Base-by-base conservation (phyloP, 106 monocot genomes). In the Cymbidium sinense region DNA sequence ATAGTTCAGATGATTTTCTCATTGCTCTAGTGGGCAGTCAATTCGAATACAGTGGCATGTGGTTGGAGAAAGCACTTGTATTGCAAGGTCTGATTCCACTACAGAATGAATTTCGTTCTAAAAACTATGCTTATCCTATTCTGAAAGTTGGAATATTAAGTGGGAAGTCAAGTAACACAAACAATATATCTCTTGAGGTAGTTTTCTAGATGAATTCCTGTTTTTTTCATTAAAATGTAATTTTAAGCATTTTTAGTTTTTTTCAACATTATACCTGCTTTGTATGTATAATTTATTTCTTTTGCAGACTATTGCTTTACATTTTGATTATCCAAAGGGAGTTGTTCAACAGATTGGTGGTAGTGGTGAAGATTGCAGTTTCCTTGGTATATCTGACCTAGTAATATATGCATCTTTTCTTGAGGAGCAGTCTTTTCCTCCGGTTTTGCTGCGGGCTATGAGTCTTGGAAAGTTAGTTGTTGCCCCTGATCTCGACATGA, bases 381-480 rank as follows among this genome's bases (percentile, higher is more conserved):
- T 90, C 34, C 91, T 99, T 77, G 70, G 78, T 62, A 82, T 88
- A 67, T 78, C 92, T 52, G 89, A 95, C 75, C 76, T 95, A 78
- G 95, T 95, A 29, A 86, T 99, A 79, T 99, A 99, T 85, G 90
- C 88, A 71, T 95, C 98, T 43, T 95, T 94, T 89, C 90, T 95
- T 61, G 92, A 99, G 69, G 98, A 92, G 80, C 98, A 88, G 36
- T 86, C 90, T 19, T 99, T 99, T 80, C 98, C 98, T 34, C 52
- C 87, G 69, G 71, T 87, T 76, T 80, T 99, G 76, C 34, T 82
- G 27, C 87, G 87, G 83, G 92, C 94, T 31, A 95, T 99, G 98
- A 85, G 81, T 81, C 87, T 99, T 43, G 92, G 89, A 34, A 99
- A 92, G 77, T 77, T 87, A 79, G 75, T 92, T 67, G 70, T 99